Conservation (phyloP, 345 rosid species). For the Citrus sp. region DNA sequence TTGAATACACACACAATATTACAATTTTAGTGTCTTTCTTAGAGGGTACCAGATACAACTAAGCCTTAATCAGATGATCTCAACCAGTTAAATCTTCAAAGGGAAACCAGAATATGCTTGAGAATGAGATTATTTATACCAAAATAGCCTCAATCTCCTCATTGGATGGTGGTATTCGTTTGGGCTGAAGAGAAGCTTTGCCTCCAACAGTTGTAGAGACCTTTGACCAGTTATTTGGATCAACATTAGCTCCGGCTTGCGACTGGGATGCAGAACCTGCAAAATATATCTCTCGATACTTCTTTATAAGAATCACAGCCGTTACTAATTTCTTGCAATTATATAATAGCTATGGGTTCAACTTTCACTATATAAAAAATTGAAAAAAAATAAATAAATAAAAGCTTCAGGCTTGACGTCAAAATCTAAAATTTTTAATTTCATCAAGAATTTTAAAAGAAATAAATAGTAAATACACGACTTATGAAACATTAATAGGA, state of each 20-base stretch:
- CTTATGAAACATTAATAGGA: neutral
- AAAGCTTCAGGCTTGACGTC: neutral
- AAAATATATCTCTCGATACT: slow-evolving; percentile 4
- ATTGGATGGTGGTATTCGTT: slow-evolving; percentile 66
- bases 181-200: slow-evolving; percentile 87
- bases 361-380: too few species aligned
- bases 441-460: neutral
- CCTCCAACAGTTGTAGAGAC: slow-evolving; percentile 51
- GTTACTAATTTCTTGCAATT: neutral
- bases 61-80: neutral
- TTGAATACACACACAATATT: neutral
- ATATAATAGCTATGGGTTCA: neutral
- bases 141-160: slow-evolving; percentile 87
- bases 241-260: slow-evolving; percentile 39
- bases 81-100: neutral
- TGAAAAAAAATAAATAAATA: too few species aligned
- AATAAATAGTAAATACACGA: neutral
- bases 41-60: neutral
- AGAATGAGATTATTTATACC: slow-evolving; percentile 37
- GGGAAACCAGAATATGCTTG: neutral
- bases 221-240: slow-evolving; percentile 44
- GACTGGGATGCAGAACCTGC: slow-evolving; percentile 42
- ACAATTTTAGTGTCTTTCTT: neutral
- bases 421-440: neutral
- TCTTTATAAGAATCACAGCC: neutral